Percentiles rank a stretch among this genome's conserved stretches.
These are phyloP conservation scores for Phylloboletellus chloephorus DNA, from an alignment of 1,284 basidiomycete genomes.

Conservation along the genomic window DNA sequence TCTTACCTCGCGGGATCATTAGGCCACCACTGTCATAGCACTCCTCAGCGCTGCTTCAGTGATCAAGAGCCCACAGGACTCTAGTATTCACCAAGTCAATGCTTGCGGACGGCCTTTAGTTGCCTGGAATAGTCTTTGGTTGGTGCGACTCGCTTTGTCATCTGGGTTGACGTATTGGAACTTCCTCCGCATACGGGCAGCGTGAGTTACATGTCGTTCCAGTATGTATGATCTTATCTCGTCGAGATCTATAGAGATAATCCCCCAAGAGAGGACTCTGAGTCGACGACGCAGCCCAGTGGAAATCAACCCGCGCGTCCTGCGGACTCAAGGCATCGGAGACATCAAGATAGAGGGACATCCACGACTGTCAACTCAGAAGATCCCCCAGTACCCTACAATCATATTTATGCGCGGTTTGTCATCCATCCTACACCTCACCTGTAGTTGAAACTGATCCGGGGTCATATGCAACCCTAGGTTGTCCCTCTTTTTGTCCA, in stretches of 20 bases:
- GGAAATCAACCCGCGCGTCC: slow-evolving; percentile 14
- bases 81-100: slow-evolving; percentile 50
- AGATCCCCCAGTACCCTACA: slow-evolving; percentile 30
- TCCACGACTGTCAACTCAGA: slow-evolving; percentile 18
- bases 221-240: slow-evolving; percentile 4
- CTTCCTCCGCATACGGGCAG: slow-evolving; percentile 45
- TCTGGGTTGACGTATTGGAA: slow-evolving; percentile 55
- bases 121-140: slow-evolving; percentile 67
- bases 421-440: slow-evolving; percentile 15
- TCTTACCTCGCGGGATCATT: slow-evolving; percentile 13
- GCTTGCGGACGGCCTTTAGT: slow-evolving; percentile 67
- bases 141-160: slow-evolving; percentile 51
- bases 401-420: slow-evolving; percentile 37
- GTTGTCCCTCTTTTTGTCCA: slow-evolving; percentile 56
- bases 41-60: slow-evolving; percentile 49
- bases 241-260: slow-evolving; percentile 22
- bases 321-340: slow-evolving; percentile 20
- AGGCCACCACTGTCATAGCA: slow-evolving; percentile 53
- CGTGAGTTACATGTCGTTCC: slow-evolving; percentile 29
- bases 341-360: slow-evolving; percentile 25
- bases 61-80: slow-evolving; percentile 44
- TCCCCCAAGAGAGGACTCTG: slow-evolving; percentile 25
- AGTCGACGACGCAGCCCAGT: slow-evolving; percentile 20
- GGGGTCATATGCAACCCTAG: slow-evolving; percentile 30
- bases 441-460: slow-evolving; percentile 2